These are phyloP conservation scores for Aspergillus taichungensis DNA, from an alignment of 495 filamentous ascomycete species.

Conservation along the genomic window DNA sequence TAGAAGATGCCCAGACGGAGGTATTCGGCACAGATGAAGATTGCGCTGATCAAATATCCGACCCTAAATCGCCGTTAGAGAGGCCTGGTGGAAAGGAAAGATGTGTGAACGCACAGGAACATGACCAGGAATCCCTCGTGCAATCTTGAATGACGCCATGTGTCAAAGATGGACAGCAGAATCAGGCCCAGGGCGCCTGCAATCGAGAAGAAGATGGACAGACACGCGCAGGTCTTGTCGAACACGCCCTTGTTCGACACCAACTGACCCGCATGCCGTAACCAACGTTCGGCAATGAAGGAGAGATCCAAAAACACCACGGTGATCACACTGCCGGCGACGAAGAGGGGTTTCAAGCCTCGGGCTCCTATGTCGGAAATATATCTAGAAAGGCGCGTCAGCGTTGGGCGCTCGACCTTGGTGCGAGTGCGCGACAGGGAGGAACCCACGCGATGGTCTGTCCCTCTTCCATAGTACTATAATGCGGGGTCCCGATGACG, in stretches of 20 bases:
- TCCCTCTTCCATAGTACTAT: constrained; percentile 52
- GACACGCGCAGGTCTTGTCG: constrained; percentile 61
- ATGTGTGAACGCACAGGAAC: constrained; percentile 56
- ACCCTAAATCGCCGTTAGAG: constrained; percentile 16
- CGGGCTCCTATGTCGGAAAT: constrained; percentile 77
- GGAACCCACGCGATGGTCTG: constrained; percentile 65
- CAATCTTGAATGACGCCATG: constrained; percentile 47
- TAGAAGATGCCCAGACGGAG: constrained; percentile 71
- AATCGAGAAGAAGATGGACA: constrained; percentile 65
- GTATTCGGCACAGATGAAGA: constrained; percentile 84
- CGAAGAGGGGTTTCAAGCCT: constrained; percentile 76
- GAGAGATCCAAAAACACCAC: constrained; percentile 78
- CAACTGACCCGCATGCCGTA: constrained; percentile 67
- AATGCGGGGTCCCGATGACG: constrained; percentile 47
- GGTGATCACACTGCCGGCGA: constrained; percentile 68
- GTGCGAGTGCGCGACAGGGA: not conserved
- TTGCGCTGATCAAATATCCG: constrained; percentile 63
- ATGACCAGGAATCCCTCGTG: constrained; percentile 74
- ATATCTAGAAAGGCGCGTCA: constrained; percentile 20
- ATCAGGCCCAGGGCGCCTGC: constrained; percentile 73
- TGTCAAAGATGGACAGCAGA: constrained; percentile 78
- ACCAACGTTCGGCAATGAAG: constrained; percentile 71
- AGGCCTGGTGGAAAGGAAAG: not conserved
- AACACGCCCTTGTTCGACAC: constrained; percentile 55
- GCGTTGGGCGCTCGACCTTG: not conserved